Evolutionary conservation across 345 rosid genomes (phyloP).

Genomic region (Citrus glauca): DNA sequence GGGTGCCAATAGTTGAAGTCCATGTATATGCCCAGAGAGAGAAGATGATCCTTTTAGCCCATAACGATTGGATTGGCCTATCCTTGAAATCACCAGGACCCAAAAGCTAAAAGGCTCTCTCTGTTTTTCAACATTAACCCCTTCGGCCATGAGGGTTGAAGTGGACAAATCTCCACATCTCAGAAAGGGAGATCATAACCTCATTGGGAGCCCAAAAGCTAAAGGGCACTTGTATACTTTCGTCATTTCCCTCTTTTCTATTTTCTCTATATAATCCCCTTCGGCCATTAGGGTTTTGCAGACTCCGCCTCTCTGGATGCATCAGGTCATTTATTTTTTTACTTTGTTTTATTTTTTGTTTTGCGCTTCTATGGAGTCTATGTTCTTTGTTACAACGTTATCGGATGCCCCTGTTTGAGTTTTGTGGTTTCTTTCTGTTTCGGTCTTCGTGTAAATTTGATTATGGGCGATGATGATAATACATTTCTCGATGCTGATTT

Average conservation of each 20-base stretch:
- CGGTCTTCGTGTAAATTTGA: neutral
- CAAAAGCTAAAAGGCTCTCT: no score
- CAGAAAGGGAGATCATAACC: no score
- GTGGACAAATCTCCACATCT: no score
- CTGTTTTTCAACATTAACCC: no score
- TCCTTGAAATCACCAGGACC: no score
- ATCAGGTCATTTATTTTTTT: no score
- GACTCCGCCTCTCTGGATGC: neutral
- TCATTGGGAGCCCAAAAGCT: neutral
- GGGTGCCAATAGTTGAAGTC: no score
- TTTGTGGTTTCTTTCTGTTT: neutral
- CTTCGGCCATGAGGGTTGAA: no score
- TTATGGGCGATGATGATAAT: conserved; percentile 30
- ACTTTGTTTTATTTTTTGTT: no score
- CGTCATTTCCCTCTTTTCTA: neutral
- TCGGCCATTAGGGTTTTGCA: neutral
- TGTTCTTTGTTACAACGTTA: neutral
- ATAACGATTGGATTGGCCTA: no score
- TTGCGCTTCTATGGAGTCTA: neutral
- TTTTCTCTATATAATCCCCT: neutral
- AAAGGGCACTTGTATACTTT: neutral
- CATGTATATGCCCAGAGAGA: no score
- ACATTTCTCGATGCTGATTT: conserved; percentile 46
- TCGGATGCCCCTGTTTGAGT: neutral
- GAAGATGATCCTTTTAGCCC: no score